Conservation (phyloP, 179 eudicot species). For the Silene vulgaris region DNA sequence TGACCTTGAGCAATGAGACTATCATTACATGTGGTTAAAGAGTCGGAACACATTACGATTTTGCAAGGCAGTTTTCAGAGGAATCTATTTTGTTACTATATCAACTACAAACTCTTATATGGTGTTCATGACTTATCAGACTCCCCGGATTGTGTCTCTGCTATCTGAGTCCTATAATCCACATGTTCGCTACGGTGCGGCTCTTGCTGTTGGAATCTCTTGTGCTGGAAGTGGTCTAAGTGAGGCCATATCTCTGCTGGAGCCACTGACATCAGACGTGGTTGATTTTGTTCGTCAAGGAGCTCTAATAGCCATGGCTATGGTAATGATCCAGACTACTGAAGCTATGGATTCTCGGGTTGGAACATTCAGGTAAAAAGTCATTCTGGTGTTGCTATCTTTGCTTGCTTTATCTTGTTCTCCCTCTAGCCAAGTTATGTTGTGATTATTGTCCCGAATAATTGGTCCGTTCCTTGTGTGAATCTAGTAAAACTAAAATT, state of each 20-base stretch:
- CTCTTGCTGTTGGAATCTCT: constrained; percentile 93
- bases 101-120: constrained; percentile 2
- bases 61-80: neutral
- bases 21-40: neutral
- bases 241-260: constrained; percentile 89
- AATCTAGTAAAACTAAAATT: too few species aligned
- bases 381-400: constrained; percentile 5
- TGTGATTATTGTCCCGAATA: too few species aligned
- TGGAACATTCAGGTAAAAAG: constrained; percentile 73
- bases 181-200: constrained; percentile 99
- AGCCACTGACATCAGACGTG: constrained; percentile 92
- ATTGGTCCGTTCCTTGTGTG: too few species aligned
- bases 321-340: constrained; percentile 92
- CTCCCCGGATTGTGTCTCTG: constrained; percentile 82
- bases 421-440: neutral
- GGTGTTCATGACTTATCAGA: constrained; percentile 44
- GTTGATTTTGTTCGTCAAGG: constrained; percentile 99
- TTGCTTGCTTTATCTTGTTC: neutral
- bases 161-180: constrained; percentile 94
- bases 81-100: neutral
- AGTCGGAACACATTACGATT: neutral
- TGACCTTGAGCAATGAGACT: neutral
- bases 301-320: constrained; percentile 96
- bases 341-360: constrained; percentile 94
- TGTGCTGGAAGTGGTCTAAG: constrained; percentile 94